These are phyloP conservation scores for Aspergillus fijiensis DNA, from an alignment of 2,329 filamentous ascomycete genomes.

Conservation along the genomic window DNA sequence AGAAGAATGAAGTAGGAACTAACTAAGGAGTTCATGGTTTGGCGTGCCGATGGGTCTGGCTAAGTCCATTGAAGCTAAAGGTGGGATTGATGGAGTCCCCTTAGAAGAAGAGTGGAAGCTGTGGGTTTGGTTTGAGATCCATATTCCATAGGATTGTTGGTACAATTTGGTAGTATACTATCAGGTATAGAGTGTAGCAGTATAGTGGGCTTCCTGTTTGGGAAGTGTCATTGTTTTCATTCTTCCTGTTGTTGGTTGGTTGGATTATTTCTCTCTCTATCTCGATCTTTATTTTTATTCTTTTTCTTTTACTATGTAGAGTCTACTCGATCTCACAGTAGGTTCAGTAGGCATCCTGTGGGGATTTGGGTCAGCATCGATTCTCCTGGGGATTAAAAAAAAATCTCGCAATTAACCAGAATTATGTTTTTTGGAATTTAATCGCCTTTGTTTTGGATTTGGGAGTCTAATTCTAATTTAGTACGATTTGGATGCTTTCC, in stretches of 20 bases:
- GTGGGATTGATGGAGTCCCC: background rate
- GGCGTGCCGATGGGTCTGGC: constrained; percentile 7
- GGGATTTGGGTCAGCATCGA: background rate
- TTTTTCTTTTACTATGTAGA: constrained; percentile 1
- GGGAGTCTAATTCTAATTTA: background rate
- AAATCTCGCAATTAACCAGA: background rate
- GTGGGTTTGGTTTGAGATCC: background rate
- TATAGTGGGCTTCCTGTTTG: background rate
- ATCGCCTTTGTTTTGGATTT: background rate
- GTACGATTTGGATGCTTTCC: constrained; percentile 1
- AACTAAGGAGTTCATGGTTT: constrained; percentile 8
- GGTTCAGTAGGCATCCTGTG: background rate
- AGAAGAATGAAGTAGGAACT: too few relatives aligned
- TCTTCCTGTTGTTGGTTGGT: background rate
- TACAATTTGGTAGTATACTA: too few relatives aligned
- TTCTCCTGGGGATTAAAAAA: too few relatives aligned
- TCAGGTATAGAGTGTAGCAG: too few relatives aligned
- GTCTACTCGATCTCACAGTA: background rate
- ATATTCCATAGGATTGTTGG: too few relatives aligned
- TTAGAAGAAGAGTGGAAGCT: background rate
- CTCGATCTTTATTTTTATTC: constrained; percentile 5
- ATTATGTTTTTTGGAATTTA: background rate
- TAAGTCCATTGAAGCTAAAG: background rate
- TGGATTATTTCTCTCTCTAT: background rate
- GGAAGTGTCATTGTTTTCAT: constrained; percentile 3